phyloP scores from a whole-genome alignment of 1,284 basidiomycete genomes.

The Cryptococcus wingfieldii region DNA sequence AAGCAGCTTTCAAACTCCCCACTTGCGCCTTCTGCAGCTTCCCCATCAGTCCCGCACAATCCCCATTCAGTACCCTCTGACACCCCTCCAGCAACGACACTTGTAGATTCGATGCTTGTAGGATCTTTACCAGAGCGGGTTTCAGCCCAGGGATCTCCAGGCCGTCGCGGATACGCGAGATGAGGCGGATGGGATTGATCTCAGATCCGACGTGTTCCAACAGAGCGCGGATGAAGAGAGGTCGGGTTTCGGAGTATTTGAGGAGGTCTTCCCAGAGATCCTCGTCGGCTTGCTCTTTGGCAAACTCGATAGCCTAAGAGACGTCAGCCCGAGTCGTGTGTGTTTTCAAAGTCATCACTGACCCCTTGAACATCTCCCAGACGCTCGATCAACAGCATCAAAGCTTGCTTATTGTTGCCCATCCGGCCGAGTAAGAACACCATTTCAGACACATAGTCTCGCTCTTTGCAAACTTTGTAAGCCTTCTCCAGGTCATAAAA shows the following conservation, averaged over 20 bases:
- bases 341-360: conserved; percentile 29
- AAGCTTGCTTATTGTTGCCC: conserved; percentile 92
- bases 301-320: conserved; percentile 88
- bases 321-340: conserved; percentile 2
- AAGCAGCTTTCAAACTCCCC: conserved; percentile 66
- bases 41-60: conserved; percentile 68
- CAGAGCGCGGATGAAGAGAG: conserved; percentile 92
- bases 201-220: conserved; percentile 94
- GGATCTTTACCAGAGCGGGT: conserved; percentile 88
- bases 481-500: conserved; percentile 88
- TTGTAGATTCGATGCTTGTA: conserved; percentile 88
- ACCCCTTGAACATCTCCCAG: conserved; percentile 86
- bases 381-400: conserved; percentile 92
- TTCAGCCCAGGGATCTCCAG: conserved; percentile 94
- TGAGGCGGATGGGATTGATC: conserved; percentile 90
- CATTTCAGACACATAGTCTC: conserved; percentile 90
- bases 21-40: conserved; percentile 70
- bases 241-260: conserved; percentile 87
- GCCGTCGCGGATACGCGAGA: conserved; percentile 90
- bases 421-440: conserved; percentile 95
- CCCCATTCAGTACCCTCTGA: conserved; percentile 75
- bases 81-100: conserved; percentile 81
- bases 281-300: conserved; percentile 93
- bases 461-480: conserved; percentile 76
- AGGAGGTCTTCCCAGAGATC: conserved; percentile 98